Evolutionary conservation across 345 rosid species (phyloP), one percentile per base, ranked within the genome.

Genomic region (Pelargonium nanum): DNA sequence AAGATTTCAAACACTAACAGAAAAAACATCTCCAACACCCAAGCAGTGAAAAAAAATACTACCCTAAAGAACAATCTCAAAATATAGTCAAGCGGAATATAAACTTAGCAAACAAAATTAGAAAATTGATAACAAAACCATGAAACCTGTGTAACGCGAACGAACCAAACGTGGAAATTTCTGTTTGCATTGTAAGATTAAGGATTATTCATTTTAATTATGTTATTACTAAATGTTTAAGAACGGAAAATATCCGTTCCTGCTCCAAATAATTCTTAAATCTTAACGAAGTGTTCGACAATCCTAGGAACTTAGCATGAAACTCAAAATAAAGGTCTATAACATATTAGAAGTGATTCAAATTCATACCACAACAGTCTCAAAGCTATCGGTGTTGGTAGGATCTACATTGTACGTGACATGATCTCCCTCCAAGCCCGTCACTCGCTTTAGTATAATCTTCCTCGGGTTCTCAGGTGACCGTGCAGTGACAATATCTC

Each of bases 381-480:
- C 24, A 19, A 67, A 59, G 57, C 55, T 53, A 55, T 75, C 74
- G 5, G 71, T 72, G 63, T 80, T 72, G 16, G 6, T 13, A 40
- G 90, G 87, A 57, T 78, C 85, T 26, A 71, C 63, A 15, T 78
- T 66, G 61, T 77, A 82, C 59, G 81, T 79, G 6, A 87, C 68
- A 23, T 57, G 54, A 70, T 89, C 91, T 32, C 89, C 91, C 59
- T 83, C 94, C 61, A 83, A 21, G 20, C 86, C 89, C 45, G 80
- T 32, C 0, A 89, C 66, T 26, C 94, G 85, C 75, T 89, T 87
- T 1, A 70, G 70, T 16, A 89, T 68, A 4, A 57, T 19, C 62
- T 70, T 76, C 9, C 65, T 64, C 20, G 97, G 95, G 26, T 67
- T 44, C 57, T 72, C 77, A 1, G 93, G 87, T 6, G 95, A 90